These are phyloP conservation scores for Sporothrix humicola DNA, from an alignment of 2,329 filamentous ascomycete genomes.

Conservation along the genomic window DNA sequence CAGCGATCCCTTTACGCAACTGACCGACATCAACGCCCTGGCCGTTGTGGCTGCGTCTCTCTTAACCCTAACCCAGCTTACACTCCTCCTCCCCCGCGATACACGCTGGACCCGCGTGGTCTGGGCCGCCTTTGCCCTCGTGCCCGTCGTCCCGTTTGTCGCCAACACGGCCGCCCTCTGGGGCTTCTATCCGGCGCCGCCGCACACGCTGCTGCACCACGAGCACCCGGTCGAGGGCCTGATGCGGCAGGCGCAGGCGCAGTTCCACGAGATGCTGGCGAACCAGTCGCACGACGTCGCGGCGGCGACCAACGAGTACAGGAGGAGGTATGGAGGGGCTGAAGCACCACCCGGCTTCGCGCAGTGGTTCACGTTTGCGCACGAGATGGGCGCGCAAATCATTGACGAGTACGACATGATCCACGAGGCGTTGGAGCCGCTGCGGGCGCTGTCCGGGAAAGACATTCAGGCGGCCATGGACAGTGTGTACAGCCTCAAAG, in stretches of 20 bases:
- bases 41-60: not conserved
- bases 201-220: not conserved
- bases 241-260: not conserved
- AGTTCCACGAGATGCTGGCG: slow-evolving; percentile 7
- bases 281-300: slow-evolving; percentile 38
- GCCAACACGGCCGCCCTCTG: not conserved
- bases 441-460: slow-evolving; percentile 22
- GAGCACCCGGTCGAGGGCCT: slow-evolving; percentile 24
- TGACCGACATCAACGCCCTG: not conserved
- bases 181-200: not conserved
- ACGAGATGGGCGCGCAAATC: slow-evolving; percentile 28
- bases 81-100: not conserved
- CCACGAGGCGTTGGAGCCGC: not conserved
- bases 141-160: slow-evolving; percentile 1
- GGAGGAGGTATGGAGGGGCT: slow-evolving; percentile 47
- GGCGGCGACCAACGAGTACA: slow-evolving; percentile 51
- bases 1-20: slow-evolving; percentile 7
- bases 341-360: slow-evolving; percentile 55
- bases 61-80: not conserved
- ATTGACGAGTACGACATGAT: slow-evolving; percentile 36
- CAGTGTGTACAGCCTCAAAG: not conserved
- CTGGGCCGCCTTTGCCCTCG: slow-evolving; percentile 24
- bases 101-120: not conserved
- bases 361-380: slow-evolving; percentile 46
- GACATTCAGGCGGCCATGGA: slow-evolving; percentile 25